These are phyloP conservation scores for Rusavskia elegans DNA, from an alignment of 495 filamentous ascomycete genomes.

Conservation along the genomic window DNA sequence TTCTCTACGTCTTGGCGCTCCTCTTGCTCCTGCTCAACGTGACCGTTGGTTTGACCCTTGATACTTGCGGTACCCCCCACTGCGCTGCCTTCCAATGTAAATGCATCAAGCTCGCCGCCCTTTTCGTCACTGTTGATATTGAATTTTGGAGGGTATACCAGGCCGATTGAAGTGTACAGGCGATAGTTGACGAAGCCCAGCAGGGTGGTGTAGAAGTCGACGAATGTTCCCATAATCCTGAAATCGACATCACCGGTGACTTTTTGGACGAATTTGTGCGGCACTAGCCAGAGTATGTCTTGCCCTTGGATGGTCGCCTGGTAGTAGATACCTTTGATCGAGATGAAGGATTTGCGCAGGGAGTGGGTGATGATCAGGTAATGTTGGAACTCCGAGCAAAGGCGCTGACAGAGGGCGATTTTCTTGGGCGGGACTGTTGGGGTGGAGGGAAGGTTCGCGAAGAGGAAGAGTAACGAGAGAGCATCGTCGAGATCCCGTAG, in stretches of 20 bases:
- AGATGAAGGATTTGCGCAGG: conserved; percentile 87
- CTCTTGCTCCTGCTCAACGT: conserved; percentile 14
- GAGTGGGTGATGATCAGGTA: conserved; percentile 85
- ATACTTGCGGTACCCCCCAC: conserved; percentile 28
- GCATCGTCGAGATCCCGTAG: conserved; percentile 92
- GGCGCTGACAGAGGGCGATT: conserved; percentile 76
- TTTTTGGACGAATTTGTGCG: conserved; percentile 90
- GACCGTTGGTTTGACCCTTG: conserved; percentile 27
- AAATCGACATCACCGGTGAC: conserved; percentile 91
- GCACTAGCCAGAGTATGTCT: conserved; percentile 92
- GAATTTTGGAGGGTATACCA: conserved; percentile 92
- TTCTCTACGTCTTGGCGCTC: conserved; percentile 10
- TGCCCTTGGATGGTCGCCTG: conserved; percentile 98
- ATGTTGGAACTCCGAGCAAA: conserved; percentile 91
- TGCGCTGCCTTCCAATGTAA: conserved; percentile 63
- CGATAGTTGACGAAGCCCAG: conserved; percentile 91
- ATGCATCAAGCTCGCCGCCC: conserved; percentile 82
- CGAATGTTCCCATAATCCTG: conserved; percentile 96
- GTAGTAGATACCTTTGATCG: conserved; percentile 99
- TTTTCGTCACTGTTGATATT: conserved; percentile 72
- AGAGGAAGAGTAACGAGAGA: conserved; percentile 89
- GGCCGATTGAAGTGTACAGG: conserved; percentile 74
- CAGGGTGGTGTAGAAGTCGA: conserved; percentile 95
- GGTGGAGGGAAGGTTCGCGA: conserved; percentile 87
- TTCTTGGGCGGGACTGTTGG: conserved; percentile 79